A percentile compares a stretch with the other conserved stretches of the same genome.
Conservation (phyloP, 2,329 filamentous ascomycete species). For the Neonectria ditissima region DNA sequence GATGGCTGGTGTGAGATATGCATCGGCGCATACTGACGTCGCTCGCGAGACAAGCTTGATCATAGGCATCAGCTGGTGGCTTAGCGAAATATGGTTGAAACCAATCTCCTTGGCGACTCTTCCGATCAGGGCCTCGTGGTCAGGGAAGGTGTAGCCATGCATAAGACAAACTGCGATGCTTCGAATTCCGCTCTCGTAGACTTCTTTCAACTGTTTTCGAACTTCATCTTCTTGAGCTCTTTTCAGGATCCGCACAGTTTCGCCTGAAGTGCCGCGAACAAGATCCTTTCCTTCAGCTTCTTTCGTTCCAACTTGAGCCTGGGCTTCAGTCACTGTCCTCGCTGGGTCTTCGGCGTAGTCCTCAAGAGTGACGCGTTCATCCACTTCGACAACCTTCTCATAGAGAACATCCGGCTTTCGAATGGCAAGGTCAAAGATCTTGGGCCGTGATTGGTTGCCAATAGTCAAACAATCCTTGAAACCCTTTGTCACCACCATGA, state of each 20-base stretch:
- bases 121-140: slow-evolving; percentile 84
- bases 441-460: slow-evolving; percentile 89
- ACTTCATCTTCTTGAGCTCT: slow-evolving; percentile 67
- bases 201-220: slow-evolving; percentile 67
- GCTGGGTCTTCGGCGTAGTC: slow-evolving; percentile 91
- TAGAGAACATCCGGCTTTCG: slow-evolving; percentile 89
- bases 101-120: slow-evolving; percentile 83
- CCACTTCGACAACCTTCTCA: slow-evolving; percentile 85
- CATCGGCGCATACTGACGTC: slow-evolving; percentile 58
- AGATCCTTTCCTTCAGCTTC: slow-evolving; percentile 67
- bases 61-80: slow-evolving; percentile 57
- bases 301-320: slow-evolving; percentile 62
- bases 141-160: slow-evolving; percentile 91
- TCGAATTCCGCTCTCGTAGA: slow-evolving; percentile 75
- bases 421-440: slow-evolving; percentile 92
- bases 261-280: slow-evolving; percentile 74
- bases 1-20: slow-evolving; percentile 58
- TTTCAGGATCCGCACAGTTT: slow-evolving; percentile 75
- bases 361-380: slow-evolving; percentile 90
- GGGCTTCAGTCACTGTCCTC: slow-evolving; percentile 66
- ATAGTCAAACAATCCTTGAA: slow-evolving; percentile 91
- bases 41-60: slow-evolving; percentile 58
- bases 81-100: slow-evolving; percentile 75
- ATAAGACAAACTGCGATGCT: slow-evolving; percentile 92
- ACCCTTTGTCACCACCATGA: slow-evolving; percentile 86